Base-by-base conservation (phyloP, 371 early-diverging fungal species). In the Mucor piriformis region DNA sequence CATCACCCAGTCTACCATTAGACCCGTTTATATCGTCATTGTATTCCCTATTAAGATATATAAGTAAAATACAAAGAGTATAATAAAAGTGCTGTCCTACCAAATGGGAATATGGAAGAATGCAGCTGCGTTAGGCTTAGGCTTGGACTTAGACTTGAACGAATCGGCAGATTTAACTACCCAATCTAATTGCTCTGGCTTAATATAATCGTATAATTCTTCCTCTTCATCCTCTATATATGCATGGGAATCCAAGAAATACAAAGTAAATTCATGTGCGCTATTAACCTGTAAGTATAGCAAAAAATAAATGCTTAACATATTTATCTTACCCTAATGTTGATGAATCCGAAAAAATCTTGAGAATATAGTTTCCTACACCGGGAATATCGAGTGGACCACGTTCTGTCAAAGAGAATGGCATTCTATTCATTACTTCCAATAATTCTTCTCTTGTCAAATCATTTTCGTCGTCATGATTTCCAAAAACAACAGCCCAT, bases 401-500 rank as follows among this genome's bases (percentile, higher is more conserved):
- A 4, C 74, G 68, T 43, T 79, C 64, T 0, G 67, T 74, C 2
- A 81, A 50, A 18, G 77, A 77, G 50, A 72, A 83, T 1, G 83
- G 81, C 57, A 83, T 67, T 37, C 67, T 66, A 16, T 61, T 67
- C 38, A 73, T 78, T 13, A 76, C 72, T 13, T 71, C 67, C n/a
- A 76, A 64, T 57, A 83, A 60, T 34, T 83, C 83, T 35, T 83
- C 83, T 7, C 82, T 66, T 0, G 72, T 67, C 11, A 80, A 59
- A 56, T 82, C 82, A 27, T 69, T 75, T 50, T 73, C 74, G 33
- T 84, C 77, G 56, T 86, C 86, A 35, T 83, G 81, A 42, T 83
- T 82, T 7, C 86, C 86, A 66, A 81, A 83, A 3, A 83, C 61
- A 38, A 74, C 75, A 20, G 82, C 82, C 81, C 81, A 83, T 16